Evolutionary conservation across 2,329 filamentous ascomycete genomes (phyloP).

Genomic region (Epicoccum sorghinum): DNA sequence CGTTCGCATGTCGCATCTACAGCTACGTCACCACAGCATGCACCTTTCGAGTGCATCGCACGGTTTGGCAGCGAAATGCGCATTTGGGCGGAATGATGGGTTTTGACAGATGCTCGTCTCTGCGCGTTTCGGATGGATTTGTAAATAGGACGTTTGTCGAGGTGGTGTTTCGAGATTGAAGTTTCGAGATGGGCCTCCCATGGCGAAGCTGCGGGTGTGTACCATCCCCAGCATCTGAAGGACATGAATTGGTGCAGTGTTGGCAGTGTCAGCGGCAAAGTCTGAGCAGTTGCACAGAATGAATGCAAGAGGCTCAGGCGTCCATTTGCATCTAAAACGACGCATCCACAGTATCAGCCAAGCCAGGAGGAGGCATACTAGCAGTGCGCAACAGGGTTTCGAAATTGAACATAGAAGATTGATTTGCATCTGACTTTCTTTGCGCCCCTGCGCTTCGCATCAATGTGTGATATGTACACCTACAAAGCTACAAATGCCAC

Average conservation of each 20-base stretch:
- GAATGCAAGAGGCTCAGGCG: background rate
- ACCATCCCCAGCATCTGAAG: too few relatives aligned
- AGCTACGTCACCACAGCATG: background rate
- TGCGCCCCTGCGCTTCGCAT: conserved; percentile 12
- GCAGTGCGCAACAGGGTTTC: background rate
- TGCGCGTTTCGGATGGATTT: background rate
- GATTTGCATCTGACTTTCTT: conserved; percentile 9
- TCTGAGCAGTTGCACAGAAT: too few relatives aligned
- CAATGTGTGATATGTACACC: conserved; percentile 21
- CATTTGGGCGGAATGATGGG: background rate
- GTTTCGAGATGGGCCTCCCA: too few relatives aligned
- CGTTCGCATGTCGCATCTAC: background rate
- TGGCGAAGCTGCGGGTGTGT: too few relatives aligned
- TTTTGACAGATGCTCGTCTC: background rate
- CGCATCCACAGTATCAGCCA: background rate
- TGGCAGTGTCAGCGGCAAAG: too few relatives aligned
- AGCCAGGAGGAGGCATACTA: background rate
- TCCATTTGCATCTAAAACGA: background rate
- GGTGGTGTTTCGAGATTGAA: too few relatives aligned
- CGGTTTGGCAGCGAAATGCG: background rate
- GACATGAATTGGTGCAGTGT: too few relatives aligned
- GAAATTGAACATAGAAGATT: conserved; percentile 11
- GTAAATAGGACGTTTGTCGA: background rate
- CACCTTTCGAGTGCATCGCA: background rate
- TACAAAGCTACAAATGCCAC: conserved; percentile 13